These are phyloP conservation scores for Fraxinus xanthoxyloides DNA, from an alignment of 305 asterid species.

Conservation along the genomic window DNA sequence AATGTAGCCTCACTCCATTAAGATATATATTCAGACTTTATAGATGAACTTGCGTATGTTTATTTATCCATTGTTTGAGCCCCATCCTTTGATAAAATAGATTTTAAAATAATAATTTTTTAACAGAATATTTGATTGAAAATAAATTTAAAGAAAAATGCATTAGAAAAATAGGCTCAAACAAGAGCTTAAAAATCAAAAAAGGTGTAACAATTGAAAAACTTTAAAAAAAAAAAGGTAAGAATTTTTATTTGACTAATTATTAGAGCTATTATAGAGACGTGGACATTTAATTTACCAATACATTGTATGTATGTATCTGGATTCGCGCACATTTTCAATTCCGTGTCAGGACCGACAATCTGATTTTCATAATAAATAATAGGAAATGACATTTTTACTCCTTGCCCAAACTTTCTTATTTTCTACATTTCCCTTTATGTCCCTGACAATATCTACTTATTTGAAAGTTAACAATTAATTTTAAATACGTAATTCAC, in stretches of 20 bases:
- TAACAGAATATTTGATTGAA: too few relatives aligned
- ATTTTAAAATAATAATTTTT: too few relatives aligned
- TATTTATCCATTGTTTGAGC: too few relatives aligned
- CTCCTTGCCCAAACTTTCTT: not conserved
- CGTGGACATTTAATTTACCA: not conserved
- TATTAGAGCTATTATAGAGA: not conserved
- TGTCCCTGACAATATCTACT: not conserved
- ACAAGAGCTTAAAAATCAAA: too few relatives aligned
- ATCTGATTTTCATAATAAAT: not conserved
- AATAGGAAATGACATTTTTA: not conserved
- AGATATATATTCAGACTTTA: not conserved
- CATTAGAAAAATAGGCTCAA: too few relatives aligned
- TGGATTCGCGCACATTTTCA: slow-evolving; percentile 29
- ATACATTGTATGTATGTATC: not conserved
- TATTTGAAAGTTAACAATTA: too few relatives aligned
- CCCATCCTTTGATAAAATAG: too few relatives aligned
- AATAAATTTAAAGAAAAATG: too few relatives aligned
- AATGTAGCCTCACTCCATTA: too few relatives aligned
- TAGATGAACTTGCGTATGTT: not conserved
- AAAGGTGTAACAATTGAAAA: not conserved
- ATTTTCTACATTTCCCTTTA: not conserved
- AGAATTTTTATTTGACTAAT: too few relatives aligned
- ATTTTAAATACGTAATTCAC: too few relatives aligned
- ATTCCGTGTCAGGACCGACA: slow-evolving; percentile 34
- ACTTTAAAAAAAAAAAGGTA: not conserved